Base-by-base conservation (phyloP, 352 stramenopile species). In the Phytophthora gonapodyides region DNA sequence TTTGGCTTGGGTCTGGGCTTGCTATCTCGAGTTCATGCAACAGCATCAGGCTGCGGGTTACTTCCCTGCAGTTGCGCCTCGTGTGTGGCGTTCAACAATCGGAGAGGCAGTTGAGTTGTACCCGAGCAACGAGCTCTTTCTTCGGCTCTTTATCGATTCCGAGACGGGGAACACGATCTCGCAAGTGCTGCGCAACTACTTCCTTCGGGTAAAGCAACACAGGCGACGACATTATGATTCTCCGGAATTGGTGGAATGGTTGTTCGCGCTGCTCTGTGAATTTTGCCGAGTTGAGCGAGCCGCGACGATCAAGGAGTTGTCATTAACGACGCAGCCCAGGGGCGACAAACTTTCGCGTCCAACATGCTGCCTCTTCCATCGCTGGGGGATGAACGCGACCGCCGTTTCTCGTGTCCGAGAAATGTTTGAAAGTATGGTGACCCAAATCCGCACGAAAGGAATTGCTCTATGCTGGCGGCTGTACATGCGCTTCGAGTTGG, bases 401-500 rank as follows among this genome's bases (percentile, higher is more conserved):
- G 80, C 71, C 1, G 53, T 89, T 21, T 56, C 68, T 31, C 78
- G 87, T 12, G 78, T 94, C 42, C 81, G 82, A 7, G 59, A 73
- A 15, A 48, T 87, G 6, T 88, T 94, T 52, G 75, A 90, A 64
- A 69, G 73, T 31, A 91, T 94, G 82, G 57, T 88, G 19, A 72
- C 50, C 36, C 57, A 79, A 15, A 52, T 75, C 15, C 72, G 72
- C 9, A 93, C 82, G 0, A 76, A 76, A 49, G 75, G 80, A 11
- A 78, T 54, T 31, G 80, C 81, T 0, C 70, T 95, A 1, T 74
- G 65, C 5, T 95, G 87, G 87, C 72, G 82, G 3, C 64, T 95
- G 30, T 93, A 89, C 41, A 45, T 95, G 40, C 84, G 73, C 51
- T 95, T 94, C 53, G 87, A 94, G 58, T 50, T 94, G 15, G 77